Evolutionary conservation across 768 basidiomycete species (phyloP), one percentile per base, ranked within the genome.

Genomic region (Boletus tomentosulus): DNA sequence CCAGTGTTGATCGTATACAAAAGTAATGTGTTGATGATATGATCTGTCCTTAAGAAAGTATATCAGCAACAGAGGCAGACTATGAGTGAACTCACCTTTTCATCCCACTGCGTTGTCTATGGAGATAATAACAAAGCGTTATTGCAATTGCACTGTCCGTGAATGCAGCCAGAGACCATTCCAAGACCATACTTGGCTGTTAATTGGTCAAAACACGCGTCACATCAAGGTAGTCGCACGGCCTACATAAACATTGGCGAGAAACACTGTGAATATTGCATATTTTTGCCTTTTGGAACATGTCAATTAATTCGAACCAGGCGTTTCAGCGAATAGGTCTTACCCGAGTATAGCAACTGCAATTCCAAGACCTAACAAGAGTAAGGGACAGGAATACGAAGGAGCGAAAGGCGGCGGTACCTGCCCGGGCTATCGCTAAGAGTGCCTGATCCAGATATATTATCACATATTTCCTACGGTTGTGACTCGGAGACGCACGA

Each of bases 1-100:
- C 58, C 59, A 6, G 60, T 60, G 28, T 61, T 57, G 47, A 63
- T 50, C 13, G 42, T 62, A 45, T 62, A 62, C 25, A 63, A n/a
- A 6, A 62, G 52, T 16, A 63, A 43, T 5, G 35, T 53, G 12
- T 63, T 57, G 47, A 62, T 53, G 24, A 62, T 31, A 4, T 27
- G 50, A n/a, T 62, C 52, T 15, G 58, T 62, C 31, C 61, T 62
- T 8, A n/a, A 12, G 35, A 38, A n/a, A 5, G 35, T 33, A 11
- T 12, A 15, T 24, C 25, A 24, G 25, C 24, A 9, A 22, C 0
- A 6, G 24, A 13, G 3, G 19, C 3, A 12, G n/a, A 22, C 9
- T 8, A 1, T 1, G 13, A 44, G 22, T 9, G 5, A 27, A 25
- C 25, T 37, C 33, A 24, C 60, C 50, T 45, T 38, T 50, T 52